Evolutionary conservation across 2,329 filamentous ascomycete genomes (phyloP).

Genomic region (Colletotrichum magnum): DNA sequence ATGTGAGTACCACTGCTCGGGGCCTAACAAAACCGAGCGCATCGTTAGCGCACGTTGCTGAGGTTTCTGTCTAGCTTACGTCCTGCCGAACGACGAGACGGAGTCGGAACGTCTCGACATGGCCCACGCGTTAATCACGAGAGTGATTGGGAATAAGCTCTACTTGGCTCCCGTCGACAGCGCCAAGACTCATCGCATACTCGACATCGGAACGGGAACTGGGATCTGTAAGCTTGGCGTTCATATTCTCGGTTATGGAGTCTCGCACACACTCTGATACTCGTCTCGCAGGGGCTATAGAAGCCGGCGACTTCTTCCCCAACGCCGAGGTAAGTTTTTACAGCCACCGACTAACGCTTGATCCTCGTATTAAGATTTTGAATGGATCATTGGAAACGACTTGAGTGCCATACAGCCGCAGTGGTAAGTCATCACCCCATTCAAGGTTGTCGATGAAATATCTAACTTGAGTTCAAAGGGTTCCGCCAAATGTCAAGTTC

Average conservation of each 20-base stretch:
- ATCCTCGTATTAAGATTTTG: conserved; percentile 56
- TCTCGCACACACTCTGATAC: not conserved
- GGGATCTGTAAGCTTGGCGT: conserved; percentile 51
- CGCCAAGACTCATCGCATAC: conserved; percentile 49
- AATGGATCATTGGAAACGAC: conserved; percentile 48
- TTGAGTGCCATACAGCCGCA: conserved; percentile 49
- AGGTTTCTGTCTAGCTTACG: not conserved
- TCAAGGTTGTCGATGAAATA: not conserved
- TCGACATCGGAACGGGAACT: conserved; percentile 61
- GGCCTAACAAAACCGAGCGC: no score
- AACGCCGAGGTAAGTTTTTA: conserved; percentile 42
- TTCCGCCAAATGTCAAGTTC: conserved; percentile 53
- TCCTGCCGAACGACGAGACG: conserved; percentile 52
- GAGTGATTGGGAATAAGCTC: conserved; percentile 49
- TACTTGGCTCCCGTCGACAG: conserved; percentile 49
- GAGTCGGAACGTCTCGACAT: conserved; percentile 56
- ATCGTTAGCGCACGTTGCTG: not conserved
- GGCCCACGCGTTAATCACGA: conserved; percentile 51
- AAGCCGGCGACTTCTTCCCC: conserved; percentile 52
- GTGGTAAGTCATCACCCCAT: conserved; percentile 38
- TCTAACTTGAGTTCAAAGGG: conserved; percentile 27
- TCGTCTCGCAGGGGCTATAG: conserved; percentile 50
- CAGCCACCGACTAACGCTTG: conserved; percentile 38
- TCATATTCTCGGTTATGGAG: no score
- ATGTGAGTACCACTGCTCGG: conserved; percentile 23